These are phyloP conservation scores for Thraustochytrium aureum DNA, from an alignment of 352 stramenopile species.

Conservation along the genomic window DNA sequence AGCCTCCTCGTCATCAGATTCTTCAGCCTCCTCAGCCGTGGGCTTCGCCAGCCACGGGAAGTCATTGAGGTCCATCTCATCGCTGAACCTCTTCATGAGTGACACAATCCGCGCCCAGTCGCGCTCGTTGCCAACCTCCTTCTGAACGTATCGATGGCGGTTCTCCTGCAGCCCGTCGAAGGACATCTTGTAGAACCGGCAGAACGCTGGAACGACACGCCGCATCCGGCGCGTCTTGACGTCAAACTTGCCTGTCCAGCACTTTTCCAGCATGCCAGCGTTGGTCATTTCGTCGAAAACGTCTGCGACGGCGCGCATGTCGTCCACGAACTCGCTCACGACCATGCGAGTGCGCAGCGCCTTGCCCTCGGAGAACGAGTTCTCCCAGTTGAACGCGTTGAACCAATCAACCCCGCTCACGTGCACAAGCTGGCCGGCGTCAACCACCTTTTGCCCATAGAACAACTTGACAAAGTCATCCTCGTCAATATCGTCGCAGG, in stretches of 20 bases:
- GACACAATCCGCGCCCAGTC: not conserved
- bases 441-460: not conserved
- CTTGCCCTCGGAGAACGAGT: not conserved
- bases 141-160: not conserved
- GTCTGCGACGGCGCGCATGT: not conserved
- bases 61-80: no score
- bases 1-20: no score
- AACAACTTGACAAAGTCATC: not conserved
- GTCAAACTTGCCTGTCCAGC: not conserved
- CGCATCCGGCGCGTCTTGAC: not conserved
- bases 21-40: no score
- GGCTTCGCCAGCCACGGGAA: no score
- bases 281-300: not conserved
- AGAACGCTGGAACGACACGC: not conserved
- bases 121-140: not conserved
- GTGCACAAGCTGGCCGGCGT: not conserved
- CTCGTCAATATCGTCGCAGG: not conserved
- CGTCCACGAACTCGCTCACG: not conserved
- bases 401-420: not conserved
- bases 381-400: not conserved
- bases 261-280: not conserved
- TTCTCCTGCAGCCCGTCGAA: not conserved
- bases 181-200: not conserved
- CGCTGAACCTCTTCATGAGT: no score
- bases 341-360: not conserved